phyloP scores from a whole-genome alignment of 495 filamentous ascomycete species.

The Staphylotrichum longicolle region DNA sequence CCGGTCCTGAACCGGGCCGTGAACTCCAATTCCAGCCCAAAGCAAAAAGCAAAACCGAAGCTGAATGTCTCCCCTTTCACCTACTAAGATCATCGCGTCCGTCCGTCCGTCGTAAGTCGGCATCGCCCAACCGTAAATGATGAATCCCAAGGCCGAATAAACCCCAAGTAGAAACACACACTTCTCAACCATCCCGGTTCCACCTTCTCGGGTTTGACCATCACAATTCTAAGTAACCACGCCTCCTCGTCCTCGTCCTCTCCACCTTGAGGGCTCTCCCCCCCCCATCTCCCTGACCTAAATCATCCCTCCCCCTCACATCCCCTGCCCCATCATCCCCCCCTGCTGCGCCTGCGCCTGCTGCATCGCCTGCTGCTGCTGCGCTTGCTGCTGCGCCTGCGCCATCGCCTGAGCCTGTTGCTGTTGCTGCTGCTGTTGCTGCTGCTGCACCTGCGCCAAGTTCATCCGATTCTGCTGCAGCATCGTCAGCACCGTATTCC shows the following conservation, averaged over 20 bases:
- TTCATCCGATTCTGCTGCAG: constrained; percentile 17
- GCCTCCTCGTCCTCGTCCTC: too few relatives aligned
- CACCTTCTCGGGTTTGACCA: too few relatives aligned
- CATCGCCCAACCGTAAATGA: too few relatives aligned
- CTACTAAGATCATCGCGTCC: too few relatives aligned
- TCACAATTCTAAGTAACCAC: too few relatives aligned
- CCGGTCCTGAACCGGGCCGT: neutral
- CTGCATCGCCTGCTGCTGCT: constrained; percentile 22
- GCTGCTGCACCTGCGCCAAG: constrained; percentile 4
- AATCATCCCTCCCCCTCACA: neutral
- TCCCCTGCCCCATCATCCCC: constrained; percentile 37
- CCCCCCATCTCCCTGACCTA: neutral
- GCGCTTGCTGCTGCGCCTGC: constrained; percentile 36
- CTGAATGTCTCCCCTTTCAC: too few relatives aligned
- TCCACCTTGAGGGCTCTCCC: too few relatives aligned
- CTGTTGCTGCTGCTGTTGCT: constrained; percentile 12
- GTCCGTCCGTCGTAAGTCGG: too few relatives aligned
- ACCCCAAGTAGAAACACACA: too few relatives aligned
- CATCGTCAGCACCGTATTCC: constrained; percentile 18
- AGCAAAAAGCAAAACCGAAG: neutral
- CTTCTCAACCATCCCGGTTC: too few relatives aligned
- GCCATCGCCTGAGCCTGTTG: neutral
- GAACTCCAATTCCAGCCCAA: neutral
- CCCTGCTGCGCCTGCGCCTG: constrained; percentile 5
- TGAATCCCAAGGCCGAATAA: too few relatives aligned